These are phyloP conservation scores for Stereum hirsutum DNA, from an alignment of 1,284 basidiomycete species.

Conservation along the genomic window DNA sequence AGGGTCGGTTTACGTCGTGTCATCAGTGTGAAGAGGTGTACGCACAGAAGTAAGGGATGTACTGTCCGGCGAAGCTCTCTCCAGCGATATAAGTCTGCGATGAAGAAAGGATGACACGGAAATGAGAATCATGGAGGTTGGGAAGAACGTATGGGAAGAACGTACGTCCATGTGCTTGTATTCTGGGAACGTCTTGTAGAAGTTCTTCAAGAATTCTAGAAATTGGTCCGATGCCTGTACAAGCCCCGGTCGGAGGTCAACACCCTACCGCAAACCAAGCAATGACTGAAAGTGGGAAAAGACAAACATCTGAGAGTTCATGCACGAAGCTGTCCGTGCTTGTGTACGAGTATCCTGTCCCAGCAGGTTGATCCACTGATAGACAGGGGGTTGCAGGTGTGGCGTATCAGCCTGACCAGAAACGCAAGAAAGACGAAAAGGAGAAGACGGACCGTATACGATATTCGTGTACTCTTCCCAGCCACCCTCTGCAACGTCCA, in stretches of 20 bases:
- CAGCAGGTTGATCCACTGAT: conserved; percentile 92
- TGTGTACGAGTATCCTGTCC: conserved; percentile 90
- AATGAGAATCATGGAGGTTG: conserved; percentile 5
- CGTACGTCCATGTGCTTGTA: conserved; percentile 77
- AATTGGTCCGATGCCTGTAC: conserved; percentile 77
- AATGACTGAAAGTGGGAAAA: not conserved
- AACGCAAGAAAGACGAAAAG: not conserved
- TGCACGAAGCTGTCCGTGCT: conserved; percentile 82
- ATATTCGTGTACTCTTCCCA: conserved; percentile 99
- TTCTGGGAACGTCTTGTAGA: conserved; percentile 90
- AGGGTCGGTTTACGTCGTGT: no score
- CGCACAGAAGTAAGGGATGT: conserved; percentile 90
- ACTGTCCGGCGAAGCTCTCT: conserved; percentile 98
- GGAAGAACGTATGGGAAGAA: conserved; percentile 10
- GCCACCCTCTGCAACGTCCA: conserved; percentile 78
- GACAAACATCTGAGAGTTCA: conserved; percentile 60
- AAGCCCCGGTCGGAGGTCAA: no score
- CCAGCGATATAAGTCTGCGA: conserved; percentile 84
- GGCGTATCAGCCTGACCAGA: not conserved
- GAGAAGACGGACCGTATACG: conserved; percentile 65
- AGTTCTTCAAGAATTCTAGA: conserved; percentile 78
- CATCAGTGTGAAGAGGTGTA: no score
- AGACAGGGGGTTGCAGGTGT: not conserved
- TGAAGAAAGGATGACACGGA: no score
- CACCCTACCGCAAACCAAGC: conserved; percentile 7